These are phyloP conservation scores for Botrytis fragariae DNA, from an alignment of 2,329 filamentous ascomycete genomes.

Conservation along the genomic window DNA sequence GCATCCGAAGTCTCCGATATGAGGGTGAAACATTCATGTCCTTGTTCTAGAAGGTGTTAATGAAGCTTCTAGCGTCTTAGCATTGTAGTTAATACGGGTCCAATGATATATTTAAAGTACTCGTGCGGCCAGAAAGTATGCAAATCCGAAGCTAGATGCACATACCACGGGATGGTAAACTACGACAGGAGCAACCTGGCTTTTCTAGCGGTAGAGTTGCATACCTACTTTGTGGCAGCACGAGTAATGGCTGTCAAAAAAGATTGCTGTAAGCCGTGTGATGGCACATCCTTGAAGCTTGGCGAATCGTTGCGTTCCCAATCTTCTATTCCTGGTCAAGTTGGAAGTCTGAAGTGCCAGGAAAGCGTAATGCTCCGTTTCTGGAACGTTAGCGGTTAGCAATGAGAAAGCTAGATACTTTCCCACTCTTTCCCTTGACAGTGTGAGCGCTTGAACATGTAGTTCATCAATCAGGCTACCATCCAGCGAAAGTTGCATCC, in stretches of 20 bases:
- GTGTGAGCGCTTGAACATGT: conserved; percentile 7
- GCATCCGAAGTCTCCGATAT: conserved; percentile 4
- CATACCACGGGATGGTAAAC: not conserved
- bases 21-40: conserved; percentile 16
- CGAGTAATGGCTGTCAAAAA: not conserved
- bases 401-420: not conserved
- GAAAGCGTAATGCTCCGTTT: conserved; percentile 11
- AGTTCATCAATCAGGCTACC: not conserved
- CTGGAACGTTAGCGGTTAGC: not conserved
- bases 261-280: not conserved
- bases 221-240: not conserved
- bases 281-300: not conserved
- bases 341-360: not conserved
- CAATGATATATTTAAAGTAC: not conserved
- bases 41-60: conserved; percentile 19
- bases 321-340: not conserved
- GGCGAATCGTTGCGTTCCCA: not conserved
- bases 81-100: not conserved
- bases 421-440: not conserved
- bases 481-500: not conserved
- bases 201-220: not conserved
- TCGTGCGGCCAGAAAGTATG: not conserved
- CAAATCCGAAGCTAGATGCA: not conserved
- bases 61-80: conserved; percentile 20
- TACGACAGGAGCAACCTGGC: not conserved